These are phyloP conservation scores for Pythium sp. DNA, from an alignment of 352 stramenopile species.

Conservation along the genomic window DNA sequence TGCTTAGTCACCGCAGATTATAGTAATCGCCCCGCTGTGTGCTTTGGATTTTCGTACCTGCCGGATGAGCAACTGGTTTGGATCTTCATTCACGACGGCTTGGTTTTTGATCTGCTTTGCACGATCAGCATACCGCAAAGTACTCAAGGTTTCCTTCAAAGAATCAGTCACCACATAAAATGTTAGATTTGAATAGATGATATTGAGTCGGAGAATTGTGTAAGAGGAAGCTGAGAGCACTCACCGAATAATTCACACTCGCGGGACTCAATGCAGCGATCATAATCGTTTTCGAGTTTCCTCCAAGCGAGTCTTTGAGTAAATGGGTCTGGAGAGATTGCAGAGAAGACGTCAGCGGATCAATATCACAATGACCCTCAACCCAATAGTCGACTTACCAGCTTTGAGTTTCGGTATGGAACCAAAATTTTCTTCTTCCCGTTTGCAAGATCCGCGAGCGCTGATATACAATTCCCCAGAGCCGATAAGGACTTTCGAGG, in stretches of 20 bases:
- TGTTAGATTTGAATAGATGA: background rate
- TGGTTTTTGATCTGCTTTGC: slow-evolving; percentile 94
- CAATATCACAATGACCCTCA: background rate
- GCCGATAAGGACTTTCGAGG: slow-evolving; percentile 70
- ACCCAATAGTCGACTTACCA: slow-evolving; percentile 41
- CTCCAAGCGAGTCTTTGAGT: slow-evolving; percentile 82
- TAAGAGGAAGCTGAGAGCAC: background rate
- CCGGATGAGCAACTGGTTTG: slow-evolving; percentile 84
- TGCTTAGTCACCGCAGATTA: too few species aligned
- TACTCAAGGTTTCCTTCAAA: slow-evolving; percentile 86
- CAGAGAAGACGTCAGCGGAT: background rate
- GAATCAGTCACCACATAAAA: background rate
- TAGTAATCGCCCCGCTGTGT: too few species aligned
- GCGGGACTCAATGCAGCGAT: slow-evolving; percentile 87
- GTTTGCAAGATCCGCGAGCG: slow-evolving; percentile 81
- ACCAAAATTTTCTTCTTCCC: slow-evolving; percentile 87
- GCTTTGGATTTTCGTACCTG: slow-evolving; percentile 28
- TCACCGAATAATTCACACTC: slow-evolving; percentile 83
- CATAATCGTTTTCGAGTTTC: slow-evolving; percentile 91
- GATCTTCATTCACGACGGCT: slow-evolving; percentile 91
- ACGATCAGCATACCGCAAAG: slow-evolving; percentile 87
- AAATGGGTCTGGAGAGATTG: slow-evolving; percentile 58
- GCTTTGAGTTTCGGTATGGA: slow-evolving; percentile 91
- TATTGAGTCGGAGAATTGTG: background rate
- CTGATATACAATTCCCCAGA: slow-evolving; percentile 92